Evolutionary conservation across 257 asterid species (phyloP), one percentile per base, ranked within the genome.

Genomic region (Leonotis leonurus): DNA sequence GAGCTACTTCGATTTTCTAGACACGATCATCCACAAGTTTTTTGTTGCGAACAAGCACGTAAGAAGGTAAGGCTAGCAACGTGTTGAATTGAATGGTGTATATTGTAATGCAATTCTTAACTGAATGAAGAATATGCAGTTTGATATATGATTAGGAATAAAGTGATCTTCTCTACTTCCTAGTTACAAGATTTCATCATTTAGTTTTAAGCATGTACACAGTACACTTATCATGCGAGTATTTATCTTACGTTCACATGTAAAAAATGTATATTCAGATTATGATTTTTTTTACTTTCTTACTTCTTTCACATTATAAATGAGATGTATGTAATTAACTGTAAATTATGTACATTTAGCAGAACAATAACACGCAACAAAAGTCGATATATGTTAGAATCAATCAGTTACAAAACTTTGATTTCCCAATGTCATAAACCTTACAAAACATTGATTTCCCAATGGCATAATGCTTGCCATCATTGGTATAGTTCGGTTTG

Each of bases 1-100:
- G 0, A 59, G 25, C 41, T 83, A 80, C 62, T 78, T 67, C 1
- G 68, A 56, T 49, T 73, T 73, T 63, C 71, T 80, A 59, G 83
- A 83, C 26, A 53, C 36, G 37, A 16, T 73, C 14, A 65, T 70
- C 9, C 2, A 3, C 26, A 77, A 63, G 41, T 53, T 59, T 3
- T 26, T 40, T 3, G 18, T 49, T 1, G 32, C 21, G 22, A n/a
- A 56, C 5, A 40, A 17, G 49, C 16, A 22, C n/a, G 37, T 54
- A 27, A 52, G 44, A 55, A 25, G 9, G 9, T n/a, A 40, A 22
- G 50, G 3, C 35, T 10, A 44, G 18, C 21, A 40, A 9, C 18
- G 36, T 16, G 10, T 17, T 25, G n/a, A 11, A 27, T 27, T n/a
- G 41, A 21, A 39, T 32, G 18, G 13, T 16, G 46, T 6, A 3